These are phyloP conservation scores for Leccinum uliginosum DNA, from an alignment of 768 basidiomycete species.

Conservation along the genomic window DNA sequence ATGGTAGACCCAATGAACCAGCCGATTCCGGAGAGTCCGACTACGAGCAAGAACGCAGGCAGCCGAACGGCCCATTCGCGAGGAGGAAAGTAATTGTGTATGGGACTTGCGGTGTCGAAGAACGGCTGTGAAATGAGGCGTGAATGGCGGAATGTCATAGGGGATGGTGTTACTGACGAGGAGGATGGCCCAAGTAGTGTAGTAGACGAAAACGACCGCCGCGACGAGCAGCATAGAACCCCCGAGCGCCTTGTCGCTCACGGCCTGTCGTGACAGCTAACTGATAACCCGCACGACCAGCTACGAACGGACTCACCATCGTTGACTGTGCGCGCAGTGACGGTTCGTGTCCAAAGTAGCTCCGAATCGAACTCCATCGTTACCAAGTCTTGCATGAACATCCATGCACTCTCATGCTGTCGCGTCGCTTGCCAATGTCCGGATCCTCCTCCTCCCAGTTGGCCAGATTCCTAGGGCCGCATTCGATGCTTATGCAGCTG, in stretches of 20 bases:
- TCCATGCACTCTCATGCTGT: constrained; percentile 70
- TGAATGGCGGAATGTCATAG: background rate
- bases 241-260: constrained; percentile 79
- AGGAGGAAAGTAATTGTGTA: constrained; percentile 78
- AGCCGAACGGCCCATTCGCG: constrained; percentile 91
- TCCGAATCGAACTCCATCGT: background rate
- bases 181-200: constrained; percentile 87
- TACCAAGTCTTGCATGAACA: constrained; percentile 3
- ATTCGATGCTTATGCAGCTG: constrained; percentile 70
- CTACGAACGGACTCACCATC: constrained; percentile 23
- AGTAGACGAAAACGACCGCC: constrained; percentile 77
- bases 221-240: constrained; percentile 77
- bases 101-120: constrained; percentile 66
- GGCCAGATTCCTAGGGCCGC: constrained; percentile 64
- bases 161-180: constrained; percentile 49
- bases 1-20: constrained; percentile 75
- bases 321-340: constrained; percentile 3
- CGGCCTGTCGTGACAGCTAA: constrained; percentile 43
- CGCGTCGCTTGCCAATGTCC: constrained; percentile 80
- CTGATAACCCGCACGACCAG: background rate
- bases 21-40: constrained; percentile 79
- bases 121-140: constrained; percentile 57
- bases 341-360: constrained; percentile 18
- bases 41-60: constrained; percentile 76
- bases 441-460: constrained; percentile 82